Percentiles rank a stretch among this genome's conserved stretches.
phyloP scores from a whole-genome alignment of 2,329 filamentous ascomycete genomes.

The Monilinia vaccinii-corymbosi region DNA sequence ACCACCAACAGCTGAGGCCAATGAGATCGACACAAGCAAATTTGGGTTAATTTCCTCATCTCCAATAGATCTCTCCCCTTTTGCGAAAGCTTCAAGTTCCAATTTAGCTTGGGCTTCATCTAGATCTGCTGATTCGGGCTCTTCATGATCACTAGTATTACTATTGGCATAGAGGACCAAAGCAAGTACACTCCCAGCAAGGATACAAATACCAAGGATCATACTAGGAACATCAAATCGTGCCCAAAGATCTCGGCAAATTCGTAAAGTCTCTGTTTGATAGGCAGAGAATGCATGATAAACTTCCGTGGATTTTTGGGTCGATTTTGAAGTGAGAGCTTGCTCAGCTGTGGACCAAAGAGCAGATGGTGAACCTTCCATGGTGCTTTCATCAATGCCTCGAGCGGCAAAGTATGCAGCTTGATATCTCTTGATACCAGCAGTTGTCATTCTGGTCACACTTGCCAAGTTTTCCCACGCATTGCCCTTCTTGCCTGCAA shows the following conservation, averaged over 20 bases:
- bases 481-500: conserved; percentile 59
- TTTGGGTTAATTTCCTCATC: conserved; percentile 22
- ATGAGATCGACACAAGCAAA: conserved; percentile 18
- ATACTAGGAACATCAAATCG: conserved; percentile 84
- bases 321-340: conserved; percentile 20
- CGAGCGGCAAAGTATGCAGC: conserved; percentile 68
- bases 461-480: conserved; percentile 70
- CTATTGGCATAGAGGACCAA: conserved; percentile 65
- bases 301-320: conserved; percentile 34
- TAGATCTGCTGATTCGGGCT: conserved; percentile 47
- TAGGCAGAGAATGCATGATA: conserved; percentile 60
- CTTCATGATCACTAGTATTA: conserved; percentile 45
- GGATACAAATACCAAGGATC: conserved; percentile 65
- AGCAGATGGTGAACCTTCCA: conserved; percentile 42
- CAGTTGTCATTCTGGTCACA: conserved; percentile 68
- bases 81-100: conserved; percentile 36
- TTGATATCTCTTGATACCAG: conserved; percentile 86
- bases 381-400: conserved; percentile 53
- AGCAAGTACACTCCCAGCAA: conserved; percentile 57
- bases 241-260: conserved; percentile 84
- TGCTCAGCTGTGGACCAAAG: conserved; percentile 48
- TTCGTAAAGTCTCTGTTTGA: conserved; percentile 65
- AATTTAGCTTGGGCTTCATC: conserved; percentile 50
- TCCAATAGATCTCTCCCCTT: conserved; percentile 15
- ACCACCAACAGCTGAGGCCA: conserved; percentile 23